Percentiles rank a stretch among this genome's conserved stretches.
phyloP scores from a whole-genome alignment of 352 stramenopile species.

The Phytophthora fragariaefolia region DNA sequence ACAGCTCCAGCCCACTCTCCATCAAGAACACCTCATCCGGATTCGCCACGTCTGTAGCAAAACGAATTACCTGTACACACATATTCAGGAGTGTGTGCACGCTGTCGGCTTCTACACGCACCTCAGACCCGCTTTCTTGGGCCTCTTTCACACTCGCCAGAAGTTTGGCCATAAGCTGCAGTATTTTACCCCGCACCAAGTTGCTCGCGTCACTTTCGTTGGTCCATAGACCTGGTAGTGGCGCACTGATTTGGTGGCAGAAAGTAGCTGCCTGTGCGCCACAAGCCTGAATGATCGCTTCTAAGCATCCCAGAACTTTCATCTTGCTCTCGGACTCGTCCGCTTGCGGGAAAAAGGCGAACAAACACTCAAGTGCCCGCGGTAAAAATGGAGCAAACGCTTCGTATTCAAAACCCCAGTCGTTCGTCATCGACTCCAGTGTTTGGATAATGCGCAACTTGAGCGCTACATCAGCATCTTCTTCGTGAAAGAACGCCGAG shows the following conservation, averaged over 20 bases:
- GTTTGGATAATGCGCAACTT: slow-evolving; percentile 80
- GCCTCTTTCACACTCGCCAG: slow-evolving; percentile 65
- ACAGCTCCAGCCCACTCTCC: slow-evolving; percentile 82
- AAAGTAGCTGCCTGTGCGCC: slow-evolving; percentile 52
- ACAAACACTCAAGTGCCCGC: slow-evolving; percentile 66
- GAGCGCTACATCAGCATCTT: slow-evolving; percentile 60
- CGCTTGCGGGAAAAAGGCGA: slow-evolving; percentile 68
- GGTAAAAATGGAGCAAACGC: slow-evolving; percentile 75
- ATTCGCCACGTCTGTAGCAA: slow-evolving; percentile 80
- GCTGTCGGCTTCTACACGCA: slow-evolving; percentile 22
- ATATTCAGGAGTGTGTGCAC: slow-evolving; percentile 65
- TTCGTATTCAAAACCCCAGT: slow-evolving; percentile 84
- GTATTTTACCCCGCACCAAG: slow-evolving; percentile 81
- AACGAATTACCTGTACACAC: slow-evolving; percentile 72
- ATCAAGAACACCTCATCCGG: slow-evolving; percentile 88
- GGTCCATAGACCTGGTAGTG: slow-evolving; percentile 75
- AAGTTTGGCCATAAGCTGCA: slow-evolving; percentile 77
- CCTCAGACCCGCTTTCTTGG: slow-evolving; percentile 12
- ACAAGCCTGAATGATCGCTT: slow-evolving; percentile 75
- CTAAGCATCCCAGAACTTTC: slow-evolving; percentile 76
- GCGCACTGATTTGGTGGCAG: slow-evolving; percentile 70
- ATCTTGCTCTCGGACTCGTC: slow-evolving; percentile 81
- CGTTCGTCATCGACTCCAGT: slow-evolving; percentile 78
- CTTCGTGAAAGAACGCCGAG: slow-evolving; percentile 40
- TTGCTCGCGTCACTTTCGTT: slow-evolving; percentile 78